Evolutionary conservation across 768 basidiomycete species (phyloP), one percentile per base, ranked within the genome.

Genomic region (Leccinum subtestaceum): DNA sequence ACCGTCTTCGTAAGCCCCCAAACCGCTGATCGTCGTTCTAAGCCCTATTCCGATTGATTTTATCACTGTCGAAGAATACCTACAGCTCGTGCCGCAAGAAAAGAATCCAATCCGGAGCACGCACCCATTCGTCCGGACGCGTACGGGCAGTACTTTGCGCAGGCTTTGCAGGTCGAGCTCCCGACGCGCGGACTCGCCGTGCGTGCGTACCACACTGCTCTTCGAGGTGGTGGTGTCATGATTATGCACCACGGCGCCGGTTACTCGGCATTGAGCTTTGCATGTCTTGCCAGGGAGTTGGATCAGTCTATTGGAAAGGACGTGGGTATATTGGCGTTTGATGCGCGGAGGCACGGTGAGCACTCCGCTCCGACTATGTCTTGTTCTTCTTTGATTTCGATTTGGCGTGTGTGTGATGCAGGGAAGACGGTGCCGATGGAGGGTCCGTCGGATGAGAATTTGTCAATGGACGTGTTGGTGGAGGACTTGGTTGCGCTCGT

Each of bases 241-340:
- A 81, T 98, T 5, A 95, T 92, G 74, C 95, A 97, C 67, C 96
- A 99, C 65, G 97, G 97, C 1, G 96, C 93, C 0, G 97, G 97
- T 13, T 93, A 93, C 69, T 88, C 89, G 0, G 97, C 86, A 0
- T 77, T 98, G 60, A 91, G 85, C 63, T 99, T 96, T 71, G 95
- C 97, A 2, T 88, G 86, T 66, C 80, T 97, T 58, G 93, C 95
- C n/a, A 88, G 87, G 72, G 88, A 91, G 73, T 75, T 98, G 1
- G 71, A 70, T 11, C 81, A 76, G 46, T 62, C 80, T 70, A 82
- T 84, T 46, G 79, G 78, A 29, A 88, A 87, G 5, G 89, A 90
- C 63, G 84, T 89, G 53, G 95, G 96, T 0, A 81, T 98, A 15
- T 66, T 99, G 52, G 80, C 90, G 2, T 75, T 91, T 40, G 96